Evolutionary conservation across 164 flowering plant species (phyloP), one percentile per base, ranked within the genome.

Genomic region (Taxillus chinensis): DNA sequence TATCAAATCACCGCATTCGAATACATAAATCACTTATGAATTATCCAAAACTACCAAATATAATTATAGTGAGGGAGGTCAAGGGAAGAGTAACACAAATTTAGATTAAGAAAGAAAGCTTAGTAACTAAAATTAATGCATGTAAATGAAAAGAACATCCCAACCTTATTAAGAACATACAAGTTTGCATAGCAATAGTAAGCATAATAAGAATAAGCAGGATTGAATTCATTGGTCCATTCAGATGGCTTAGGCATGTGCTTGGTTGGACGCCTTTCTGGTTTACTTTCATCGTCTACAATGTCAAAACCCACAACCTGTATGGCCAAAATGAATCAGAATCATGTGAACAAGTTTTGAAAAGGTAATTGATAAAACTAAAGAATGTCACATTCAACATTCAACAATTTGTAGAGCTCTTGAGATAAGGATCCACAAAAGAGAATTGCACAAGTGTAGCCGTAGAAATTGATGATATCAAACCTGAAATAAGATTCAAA

Each of bases 261-360:
- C 64, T 84, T 84, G 27, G 83, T 84, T 41, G 86, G 88, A 46
- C 84, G 84, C 63, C 88, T 78, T 69, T 84, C 89, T 14, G 86
- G 86, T 60, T 80, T 84, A 65, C 89, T 84, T 75, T 84, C 86
- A 69, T 84, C 89, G 71, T 84, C 89, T 9, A 84, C 89, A 15
- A 84, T 17, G 68, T 84, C 89, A 60, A 84, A 74, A 40, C 89
- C 89, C 55, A 84, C 89, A 62, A 84, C 89, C 89, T 84, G 79
- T 39, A 69, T 17, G 12, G 50, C 55, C 9, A 65, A 27, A 58
- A 62, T 3, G 64, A 14, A 55, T 39, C 40, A 66, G 41, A 46
- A 39, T 53, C 11, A 39, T 14, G 3, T 9, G 42, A 49, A 15
- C 42, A 42, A 45, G 10, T 8, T 15, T 3, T 27, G 16, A 39